phyloP scores from a whole-genome alignment of 2,329 filamentous ascomycete genomes.

The Exophiala viscosa region DNA sequence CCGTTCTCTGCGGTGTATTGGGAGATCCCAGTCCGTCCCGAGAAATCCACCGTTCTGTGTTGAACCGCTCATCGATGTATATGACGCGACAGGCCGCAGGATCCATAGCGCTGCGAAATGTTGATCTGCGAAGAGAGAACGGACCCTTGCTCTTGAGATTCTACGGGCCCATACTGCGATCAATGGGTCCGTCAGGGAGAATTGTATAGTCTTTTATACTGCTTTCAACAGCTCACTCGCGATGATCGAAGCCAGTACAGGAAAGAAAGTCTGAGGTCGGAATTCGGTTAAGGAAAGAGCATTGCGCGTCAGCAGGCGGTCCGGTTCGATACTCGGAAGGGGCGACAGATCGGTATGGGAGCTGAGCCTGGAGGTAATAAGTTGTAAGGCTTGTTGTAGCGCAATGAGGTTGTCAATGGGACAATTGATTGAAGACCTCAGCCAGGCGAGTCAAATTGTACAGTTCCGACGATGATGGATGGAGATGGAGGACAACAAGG shows the following conservation, averaged over 20 bases:
- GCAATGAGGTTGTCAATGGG: not conserved
- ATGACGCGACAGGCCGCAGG: constrained; percentile 42
- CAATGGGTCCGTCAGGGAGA: constrained; percentile 9
- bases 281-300: constrained; percentile 4
- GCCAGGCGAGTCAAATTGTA: not conserved
- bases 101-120: constrained; percentile 34
- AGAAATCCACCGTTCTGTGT: constrained; percentile 43
- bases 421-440: not conserved
- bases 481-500: constrained; percentile 4
- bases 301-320: constrained; percentile 10
- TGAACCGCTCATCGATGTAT: constrained; percentile 46
- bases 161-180: constrained; percentile 22
- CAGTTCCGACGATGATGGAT: constrained; percentile 1
- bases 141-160: constrained; percentile 10
- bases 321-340: not conserved
- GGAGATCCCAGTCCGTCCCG: constrained; percentile 29
- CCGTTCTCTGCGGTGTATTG: constrained; percentile 24
- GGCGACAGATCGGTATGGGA: not conserved
- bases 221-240: not conserved
- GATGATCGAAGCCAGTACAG: constrained; percentile 6
- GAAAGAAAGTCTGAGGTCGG: not conserved
- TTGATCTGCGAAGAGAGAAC: constrained; percentile 4
- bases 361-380: not conserved
- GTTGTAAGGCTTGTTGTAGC: not conserved
- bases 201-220: constrained; percentile 1